Base-by-base conservation (phyloP, 108 stramenopile species). In the Conticribra weissflogii region DNA sequence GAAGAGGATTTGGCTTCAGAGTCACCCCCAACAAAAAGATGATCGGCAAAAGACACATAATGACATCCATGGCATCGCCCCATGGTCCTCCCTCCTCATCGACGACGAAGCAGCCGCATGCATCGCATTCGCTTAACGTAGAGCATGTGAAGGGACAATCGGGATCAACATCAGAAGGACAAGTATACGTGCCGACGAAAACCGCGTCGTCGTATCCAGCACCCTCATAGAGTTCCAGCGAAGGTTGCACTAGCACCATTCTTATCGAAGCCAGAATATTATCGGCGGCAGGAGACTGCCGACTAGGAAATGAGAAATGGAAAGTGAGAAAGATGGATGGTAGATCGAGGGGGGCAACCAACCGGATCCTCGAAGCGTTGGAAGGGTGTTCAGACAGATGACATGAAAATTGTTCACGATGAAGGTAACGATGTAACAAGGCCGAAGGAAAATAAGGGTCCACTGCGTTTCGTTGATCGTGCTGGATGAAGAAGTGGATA, bases 61-160 rank as follows among this genome's bases (percentile, higher is more conserved):
- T 68, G 1, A 87, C 86, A 44, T 84, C 86, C 83, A 87, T 80
- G 21, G 75, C 77, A 14, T 76, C 64, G 5, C 83, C 86, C 83
- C 83, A 82, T 17, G 77, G 74, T 22, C 86, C 86, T 1, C 71
- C 70, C 23, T 55, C 61, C 48, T 75, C 65, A 31, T 53, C 44
- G 29, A 77, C 25, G 15, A 71, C 41, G 41, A 55, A 73, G 47
- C 86, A 87, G 15, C 63, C 68, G 59, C 86, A 87, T 14, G 56
- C 54, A 54, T 72, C 34, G 56, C 83, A 87, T 32, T 32, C 60
- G 23, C 71, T 68, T 45, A 84, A 63, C n/a, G 48, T 45, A 21
- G 61, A 24, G 49, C 80, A 79, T 0, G 59, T 62, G 59, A 36
- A 68, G 22, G 75, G 59, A 32, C 71, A 72, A 30, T 47, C 28